phyloP scores from a whole-genome alignment of 2,329 filamentous ascomycete genomes.

The Penicillium sp. region DNA sequence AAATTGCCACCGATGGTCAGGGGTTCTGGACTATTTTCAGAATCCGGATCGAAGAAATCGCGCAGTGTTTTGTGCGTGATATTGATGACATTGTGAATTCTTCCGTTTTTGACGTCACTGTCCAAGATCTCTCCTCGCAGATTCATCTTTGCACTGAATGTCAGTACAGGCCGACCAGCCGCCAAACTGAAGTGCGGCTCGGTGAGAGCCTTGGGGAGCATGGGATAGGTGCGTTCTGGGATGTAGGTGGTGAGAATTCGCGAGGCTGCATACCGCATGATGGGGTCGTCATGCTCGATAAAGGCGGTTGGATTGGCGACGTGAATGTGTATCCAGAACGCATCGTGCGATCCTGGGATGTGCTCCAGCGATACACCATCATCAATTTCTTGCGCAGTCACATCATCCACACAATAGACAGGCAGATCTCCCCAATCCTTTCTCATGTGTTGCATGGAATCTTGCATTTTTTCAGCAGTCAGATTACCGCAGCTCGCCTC shows the following conservation, averaged over 20 bases:
- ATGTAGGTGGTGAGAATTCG: slow-evolving; percentile 55
- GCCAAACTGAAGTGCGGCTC: slow-evolving; percentile 55
- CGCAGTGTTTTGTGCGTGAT: slow-evolving; percentile 50
- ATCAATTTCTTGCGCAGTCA: slow-evolving; percentile 58
- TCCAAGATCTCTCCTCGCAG: slow-evolving; percentile 54
- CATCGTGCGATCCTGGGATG: slow-evolving; percentile 43
- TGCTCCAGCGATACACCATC: slow-evolving; percentile 61
- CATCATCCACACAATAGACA: slow-evolving; percentile 61
- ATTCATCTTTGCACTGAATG: slow-evolving; percentile 59
- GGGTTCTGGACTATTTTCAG: slow-evolving; percentile 15
- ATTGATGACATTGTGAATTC: slow-evolving; percentile 54
- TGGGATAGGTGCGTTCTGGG: slow-evolving; percentile 56
- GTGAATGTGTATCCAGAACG: slow-evolving; percentile 62
- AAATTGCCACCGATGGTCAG: slow-evolving; percentile 35
- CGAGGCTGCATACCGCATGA: slow-evolving; percentile 56
- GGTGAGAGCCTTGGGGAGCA: slow-evolving; percentile 54
- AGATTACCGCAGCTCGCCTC: slow-evolving; percentile 28
- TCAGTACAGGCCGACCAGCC: slow-evolving; percentile 56
- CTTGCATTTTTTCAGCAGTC: slow-evolving; percentile 39
- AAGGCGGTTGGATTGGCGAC: slow-evolving; percentile 65
- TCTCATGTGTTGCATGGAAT: slow-evolving; percentile 57
- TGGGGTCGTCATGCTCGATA: slow-evolving; percentile 50
- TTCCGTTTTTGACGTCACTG: slow-evolving; percentile 54
- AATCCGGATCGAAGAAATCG: slow-evolving; percentile 37
- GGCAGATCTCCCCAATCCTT: slow-evolving; percentile 58